A percentile compares a stretch with the other conserved stretches of the same genome.
These are phyloP conservation scores for Phytophthora ramorum DNA, from an alignment of 352 stramenopile genomes.

Conservation along the genomic window DNA sequence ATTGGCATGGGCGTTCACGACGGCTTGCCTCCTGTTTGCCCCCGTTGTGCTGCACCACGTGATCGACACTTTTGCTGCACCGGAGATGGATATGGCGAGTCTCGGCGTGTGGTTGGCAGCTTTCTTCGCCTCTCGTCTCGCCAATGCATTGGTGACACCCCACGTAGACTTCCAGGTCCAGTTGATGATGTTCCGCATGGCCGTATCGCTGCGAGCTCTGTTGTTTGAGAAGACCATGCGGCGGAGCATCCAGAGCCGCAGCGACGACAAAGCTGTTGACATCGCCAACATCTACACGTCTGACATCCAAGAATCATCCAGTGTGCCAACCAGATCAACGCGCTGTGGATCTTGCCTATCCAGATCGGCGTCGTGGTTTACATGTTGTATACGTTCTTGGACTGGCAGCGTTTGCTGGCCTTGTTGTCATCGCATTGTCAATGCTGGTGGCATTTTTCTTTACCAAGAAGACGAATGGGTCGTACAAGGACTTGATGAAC, in stretches of 20 bases:
- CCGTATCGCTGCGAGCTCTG: conserved; percentile 40
- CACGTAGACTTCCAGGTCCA: conserved; percentile 34
- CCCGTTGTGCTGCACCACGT: conserved; percentile 51
- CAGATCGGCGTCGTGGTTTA: conserved; percentile 42
- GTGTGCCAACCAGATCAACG: conserved; percentile 50
- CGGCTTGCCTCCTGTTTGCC: conserved; percentile 39
- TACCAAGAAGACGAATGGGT: conserved; percentile 42
- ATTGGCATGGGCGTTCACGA: conserved; percentile 22
- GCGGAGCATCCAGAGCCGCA: conserved; percentile 17
- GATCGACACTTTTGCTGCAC: conserved; percentile 39
- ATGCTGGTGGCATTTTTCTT: conserved; percentile 60
- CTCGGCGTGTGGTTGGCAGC: conserved; percentile 40
- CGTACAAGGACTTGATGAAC: conserved; percentile 83
- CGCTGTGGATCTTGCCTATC: conserved; percentile 50
- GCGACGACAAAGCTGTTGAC: conserved; percentile 44
- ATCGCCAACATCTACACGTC: conserved; percentile 94
- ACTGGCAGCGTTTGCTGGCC: conserved; percentile 41
- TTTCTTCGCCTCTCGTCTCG: conserved; percentile 46
- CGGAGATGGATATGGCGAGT: conserved; percentile 25
- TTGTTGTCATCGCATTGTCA: conserved; percentile 39
- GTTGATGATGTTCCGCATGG: conserved; percentile 37
- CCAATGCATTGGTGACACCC: conserved; percentile 25
- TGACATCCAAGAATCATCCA: conserved; percentile 76
- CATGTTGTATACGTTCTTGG: conserved; percentile 50
- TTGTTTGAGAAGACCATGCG: conserved; percentile 50